Evolutionary conservation across 306 rosid species (phyloP).

Genomic region (Potentilla sterilis): DNA sequence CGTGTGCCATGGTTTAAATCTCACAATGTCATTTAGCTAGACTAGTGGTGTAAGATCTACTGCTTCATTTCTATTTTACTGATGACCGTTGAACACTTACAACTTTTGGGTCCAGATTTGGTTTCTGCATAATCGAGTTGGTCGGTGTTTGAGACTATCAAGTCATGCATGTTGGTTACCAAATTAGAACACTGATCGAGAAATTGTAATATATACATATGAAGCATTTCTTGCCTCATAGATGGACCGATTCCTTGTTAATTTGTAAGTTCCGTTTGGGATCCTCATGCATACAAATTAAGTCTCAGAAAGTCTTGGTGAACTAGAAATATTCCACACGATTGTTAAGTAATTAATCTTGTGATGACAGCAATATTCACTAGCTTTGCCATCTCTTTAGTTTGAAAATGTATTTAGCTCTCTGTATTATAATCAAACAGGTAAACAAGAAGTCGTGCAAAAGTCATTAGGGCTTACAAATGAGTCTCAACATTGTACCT

Average conservation of each 20-base stretch:
- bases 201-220: no score
- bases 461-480: not conserved
- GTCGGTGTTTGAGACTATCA: no score
- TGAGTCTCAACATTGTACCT: not conserved
- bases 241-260: not conserved
- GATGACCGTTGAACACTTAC: not conserved
- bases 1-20: not conserved
- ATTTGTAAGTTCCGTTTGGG: not conserved
- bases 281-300: not conserved
- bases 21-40: not conserved
- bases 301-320: not conserved
- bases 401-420: not conserved
- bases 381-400: not conserved
- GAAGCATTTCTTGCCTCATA: no score
- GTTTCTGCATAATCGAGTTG: no score
- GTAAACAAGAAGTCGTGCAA: not conserved
- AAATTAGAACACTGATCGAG: no score
- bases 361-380: not conserved
- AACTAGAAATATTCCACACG: not conserved
- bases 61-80: not conserved
- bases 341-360: not conserved
- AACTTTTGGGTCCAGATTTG: no score
- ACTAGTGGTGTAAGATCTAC: not conserved
- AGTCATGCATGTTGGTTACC: no score
- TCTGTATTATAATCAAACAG: not conserved